Evolutionary conservation across 495 filamentous ascomycete species (phyloP), one percentile per base, ranked within the genome.

Genomic region (Penicillium macrosclerotiorum): DNA sequence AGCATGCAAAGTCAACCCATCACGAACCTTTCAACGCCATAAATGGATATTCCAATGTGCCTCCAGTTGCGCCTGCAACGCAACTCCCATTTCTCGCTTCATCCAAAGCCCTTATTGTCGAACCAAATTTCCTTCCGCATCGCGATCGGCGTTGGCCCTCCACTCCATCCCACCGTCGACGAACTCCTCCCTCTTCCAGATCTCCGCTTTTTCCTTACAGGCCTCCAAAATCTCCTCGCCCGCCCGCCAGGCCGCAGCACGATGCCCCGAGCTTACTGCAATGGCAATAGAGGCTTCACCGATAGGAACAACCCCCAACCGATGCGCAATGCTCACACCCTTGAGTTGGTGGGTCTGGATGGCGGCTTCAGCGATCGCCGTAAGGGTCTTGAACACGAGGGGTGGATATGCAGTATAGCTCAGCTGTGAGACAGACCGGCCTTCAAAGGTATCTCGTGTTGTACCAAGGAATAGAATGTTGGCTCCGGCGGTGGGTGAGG

Each of bases 181-280:
- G 79, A 97, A 97, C 58, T 88, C 85, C 75, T 98, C 93, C 60
- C 79, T 72, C 71, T 98, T 98, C 93, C 93, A 98, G 37, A 98
- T 84, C 77, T 98, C 93, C 30, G 86, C 86, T 47, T 75, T 78
- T 56, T 77, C 80, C 71, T 98, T 98, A 56, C 86, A 89, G 58
- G 75, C 70, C 76, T 97, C 92, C 53, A 98, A 69, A 29, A 89
- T 84, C 71, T 92, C 89, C 73, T 97, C 92, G 0, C 89, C 93
- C 0, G 83, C 94, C 52, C 71, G 69, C 91, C 91, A 98, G 27
- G 88, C 93, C 32, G 86, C 87, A 55, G 83, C 79, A n/a, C 93
- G 78, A 75, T 98, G 93, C 32, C 87, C 81, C 17, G 86, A 74
- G 38, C 86, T 87, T 11, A 97, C 88, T 7, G 89, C 89, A 62